Evolutionary conservation across 225 moss, liverwort and hornwort genomes (phyloP).

Genomic region (Pseudoscleropodium purum): DNA sequence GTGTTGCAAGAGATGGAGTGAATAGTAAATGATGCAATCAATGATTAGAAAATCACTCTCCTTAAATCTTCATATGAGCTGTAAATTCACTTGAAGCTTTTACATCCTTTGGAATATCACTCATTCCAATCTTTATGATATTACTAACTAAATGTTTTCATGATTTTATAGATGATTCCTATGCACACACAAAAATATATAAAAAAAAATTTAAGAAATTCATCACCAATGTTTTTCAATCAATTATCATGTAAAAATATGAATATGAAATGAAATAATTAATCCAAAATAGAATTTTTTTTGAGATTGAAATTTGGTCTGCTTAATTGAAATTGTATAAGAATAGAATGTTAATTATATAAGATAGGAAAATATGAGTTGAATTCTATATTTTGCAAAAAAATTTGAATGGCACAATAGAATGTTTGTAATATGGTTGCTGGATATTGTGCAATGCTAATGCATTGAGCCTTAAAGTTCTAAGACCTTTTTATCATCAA

Average conservation of each 20-base stretch:
- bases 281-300: not conserved
- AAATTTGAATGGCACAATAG: not conserved
- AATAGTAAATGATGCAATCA: too few relatives aligned
- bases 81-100: too few relatives aligned
- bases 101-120: too few relatives aligned
- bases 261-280: not conserved
- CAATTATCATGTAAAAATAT: not conserved
- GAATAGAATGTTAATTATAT: not conserved
- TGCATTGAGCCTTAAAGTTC: too few relatives aligned
- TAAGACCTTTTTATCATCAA: not conserved
- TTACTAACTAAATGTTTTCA: too few relatives aligned
- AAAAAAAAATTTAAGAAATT: too few relatives aligned
- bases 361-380: not conserved
- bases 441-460: accelerated
- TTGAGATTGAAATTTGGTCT: not conserved
- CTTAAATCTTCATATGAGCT: too few relatives aligned
- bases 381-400: not conserved
- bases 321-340: not conserved
- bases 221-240: not conserved
- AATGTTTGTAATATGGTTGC: accelerated
- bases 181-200: too few relatives aligned
- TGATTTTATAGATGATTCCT: too few relatives aligned
- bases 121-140: too few relatives aligned
- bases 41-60: too few relatives aligned
- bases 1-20: too few relatives aligned